Evolutionary conservation across 179 eudicot species (phyloP).

Genomic region (Beta corolliflora): DNA sequence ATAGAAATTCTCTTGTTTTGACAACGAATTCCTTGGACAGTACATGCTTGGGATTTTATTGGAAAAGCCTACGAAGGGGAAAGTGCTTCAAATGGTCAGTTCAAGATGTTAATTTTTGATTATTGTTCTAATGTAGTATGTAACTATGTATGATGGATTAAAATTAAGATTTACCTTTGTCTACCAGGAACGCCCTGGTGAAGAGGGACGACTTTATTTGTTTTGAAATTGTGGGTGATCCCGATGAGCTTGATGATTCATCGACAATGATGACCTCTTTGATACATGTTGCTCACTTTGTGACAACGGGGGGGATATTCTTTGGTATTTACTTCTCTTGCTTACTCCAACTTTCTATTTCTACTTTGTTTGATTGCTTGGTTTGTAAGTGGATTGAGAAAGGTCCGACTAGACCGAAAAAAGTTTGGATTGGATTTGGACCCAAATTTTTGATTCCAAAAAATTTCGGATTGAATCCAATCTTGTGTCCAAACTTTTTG

Average conservation of each 20-base stretch:
- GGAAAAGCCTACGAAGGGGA: slow-evolving; percentile 29
- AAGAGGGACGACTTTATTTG: slow-evolving; percentile 47
- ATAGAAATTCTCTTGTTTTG: neutral
- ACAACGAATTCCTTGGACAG: slow-evolving; percentile 22
- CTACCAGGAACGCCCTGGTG: slow-evolving; percentile 14
- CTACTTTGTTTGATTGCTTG: too few relatives aligned
- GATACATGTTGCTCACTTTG: slow-evolving; percentile 48
- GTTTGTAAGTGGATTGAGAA: too few relatives aligned
- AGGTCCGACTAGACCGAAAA: too few relatives aligned
- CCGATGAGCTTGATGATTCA: slow-evolving; percentile 36
- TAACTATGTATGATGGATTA: neutral
- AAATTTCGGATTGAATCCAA: too few relatives aligned
- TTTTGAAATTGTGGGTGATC: slow-evolving; percentile 33
- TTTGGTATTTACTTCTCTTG: slow-evolving; percentile 32
- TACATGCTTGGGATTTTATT: slow-evolving; percentile 29
- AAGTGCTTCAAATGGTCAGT: slow-evolving; percentile 29
- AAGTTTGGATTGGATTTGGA: too few relatives aligned
- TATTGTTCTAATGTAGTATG: neutral
- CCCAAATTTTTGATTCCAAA: too few relatives aligned
- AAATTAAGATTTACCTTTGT: slow-evolving; percentile 19
- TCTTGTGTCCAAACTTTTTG: too few relatives aligned
- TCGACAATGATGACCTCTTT: slow-evolving; percentile 32
- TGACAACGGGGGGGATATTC: slow-evolving; percentile 49
- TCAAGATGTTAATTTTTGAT: neutral
- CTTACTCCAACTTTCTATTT: neutral